Base-by-base conservation (phyloP, 306 rosid species). In the Ochetophila trinervis region DNA sequence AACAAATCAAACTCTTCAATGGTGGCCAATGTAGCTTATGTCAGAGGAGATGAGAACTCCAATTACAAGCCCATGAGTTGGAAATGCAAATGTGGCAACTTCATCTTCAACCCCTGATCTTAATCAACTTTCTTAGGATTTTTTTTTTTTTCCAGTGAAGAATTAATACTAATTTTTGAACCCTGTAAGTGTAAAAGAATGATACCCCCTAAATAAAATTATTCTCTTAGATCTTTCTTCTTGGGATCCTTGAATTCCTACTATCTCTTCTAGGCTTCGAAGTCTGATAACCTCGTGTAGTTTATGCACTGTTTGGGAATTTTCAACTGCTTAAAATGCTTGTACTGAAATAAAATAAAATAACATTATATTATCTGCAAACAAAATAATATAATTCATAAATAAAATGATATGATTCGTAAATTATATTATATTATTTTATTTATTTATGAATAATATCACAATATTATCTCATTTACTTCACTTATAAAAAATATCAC, bases 41-140 rank as follows among this genome's bases (percentile, higher is more conserved):
- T 76, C 35, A 76, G 76, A 34, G 83, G 94, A 14, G 80, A 84
- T 22, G 88, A 75, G 65, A 65, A 36, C 68, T 79, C 97, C 34
- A 90, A 93, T 75, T 93, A 93, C 85, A 90, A 93, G 78, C 97
- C 98, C 59, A 82, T 89, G 90, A 89, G 96, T 71, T 90, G 98
- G 97, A 93, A 93, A 66, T 90, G 98, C 86, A 93, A 87, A 83
- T 93, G 98, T 78, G 98, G 97, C 8, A 72, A 76, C 79, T 69
- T 68, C 66, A 84, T 93, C 79, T 84, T 87, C 84, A 89, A 87
- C 74, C 95, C 97, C 16, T 93, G 66, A 87, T 53, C 24, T 53
- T 32, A 7, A 56, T 20, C 36, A 7, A 7, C 36, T 32, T 65
- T 32, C 32, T 18, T 34, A 19, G 48, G 20, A 45, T 32, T 54